Conservation (phyloP, 345 rosid species). For the Citrus unshiu region DNA sequence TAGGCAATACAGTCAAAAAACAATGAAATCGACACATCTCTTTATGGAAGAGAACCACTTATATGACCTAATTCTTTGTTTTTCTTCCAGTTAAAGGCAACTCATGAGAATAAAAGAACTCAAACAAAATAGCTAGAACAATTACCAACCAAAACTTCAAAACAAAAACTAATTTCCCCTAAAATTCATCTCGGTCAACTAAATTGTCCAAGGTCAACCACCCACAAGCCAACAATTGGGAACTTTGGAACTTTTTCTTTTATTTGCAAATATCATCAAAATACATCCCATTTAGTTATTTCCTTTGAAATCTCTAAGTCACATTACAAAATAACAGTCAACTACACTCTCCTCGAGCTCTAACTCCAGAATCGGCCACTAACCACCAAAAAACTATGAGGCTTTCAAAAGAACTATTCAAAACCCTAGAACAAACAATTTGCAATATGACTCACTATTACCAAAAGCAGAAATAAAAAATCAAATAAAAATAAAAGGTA, state of each 20-base stretch:
- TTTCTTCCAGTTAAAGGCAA: neutral
- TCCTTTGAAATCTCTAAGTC: neutral
- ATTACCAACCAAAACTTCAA: neutral
- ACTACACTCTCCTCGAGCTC: neutral
- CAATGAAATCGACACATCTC: neutral
- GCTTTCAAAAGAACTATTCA: neutral
- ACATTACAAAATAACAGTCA: neutral
- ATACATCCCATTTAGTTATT: neutral
- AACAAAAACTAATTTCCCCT: neutral
- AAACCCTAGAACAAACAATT: neutral
- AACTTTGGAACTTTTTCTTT: neutral
- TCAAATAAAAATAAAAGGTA: neutral
- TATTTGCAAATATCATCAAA: neutral
- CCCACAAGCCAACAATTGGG: neutral
- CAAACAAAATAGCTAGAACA: neutral
- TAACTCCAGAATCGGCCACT: neutral
- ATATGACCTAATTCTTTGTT: neutral
- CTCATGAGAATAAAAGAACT: neutral
- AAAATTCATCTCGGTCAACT: neutral
- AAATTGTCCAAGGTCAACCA: neutral
- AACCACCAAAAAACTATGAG: neutral
- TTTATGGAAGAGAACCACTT: neutral
- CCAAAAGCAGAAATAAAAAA: neutral
- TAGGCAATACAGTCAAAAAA: neutral
- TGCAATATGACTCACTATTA: neutral